Base-by-base conservation (phyloP, 192 early-diverging fungal genomes). In the Jimgerdemannia lactiflua region DNA sequence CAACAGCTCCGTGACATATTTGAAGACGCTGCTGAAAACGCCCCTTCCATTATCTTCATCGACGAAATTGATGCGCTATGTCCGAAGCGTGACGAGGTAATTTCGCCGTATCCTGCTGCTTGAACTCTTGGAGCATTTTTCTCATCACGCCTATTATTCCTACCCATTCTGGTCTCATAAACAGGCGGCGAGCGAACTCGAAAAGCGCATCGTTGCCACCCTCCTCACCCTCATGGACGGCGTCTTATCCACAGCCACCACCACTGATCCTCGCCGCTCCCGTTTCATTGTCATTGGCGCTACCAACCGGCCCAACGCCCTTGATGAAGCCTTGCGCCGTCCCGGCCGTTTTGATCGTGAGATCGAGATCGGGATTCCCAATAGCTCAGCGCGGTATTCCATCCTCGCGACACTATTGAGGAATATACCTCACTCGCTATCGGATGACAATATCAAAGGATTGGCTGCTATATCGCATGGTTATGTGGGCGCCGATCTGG, bases 401-500 rank as follows among this genome's bases (percentile, higher is more conserved):
- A 99, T 99, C 42, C 77, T 99, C 43, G 75, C 71, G 4, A 89
- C 90, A 7, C 81, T 94, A 11, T 86, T 98, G 39, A 75, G 74
- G 9, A 79, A 81, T 9, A 91, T 91, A 65, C 96, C 95, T 3
- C 84, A 97, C 76, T 77, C 79, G 4, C 78, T 99, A 7, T 83
- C 89, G 6, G 59, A 75, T 2, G 75, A 77, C 4, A 85, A 98
- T 18, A 71, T 97, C 3, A 78, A 80, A 0, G 68, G 74, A 0
- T 65, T 98, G 17, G 91, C 95, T 0, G 84, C 85, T 0, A 75
- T 76, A 42, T 89, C 93, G 0, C 98, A 99, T 77, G 98, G 98
- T 0, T 99, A 93, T 81, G 97, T 99, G 71, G 98, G 98, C n/a
- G 98, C 98, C 4, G 98, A 99, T 83, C 75, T 99, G 20, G 93